Base-by-base conservation (phyloP, 257 asterid genomes). In the Solanum appendiculatum region DNA sequence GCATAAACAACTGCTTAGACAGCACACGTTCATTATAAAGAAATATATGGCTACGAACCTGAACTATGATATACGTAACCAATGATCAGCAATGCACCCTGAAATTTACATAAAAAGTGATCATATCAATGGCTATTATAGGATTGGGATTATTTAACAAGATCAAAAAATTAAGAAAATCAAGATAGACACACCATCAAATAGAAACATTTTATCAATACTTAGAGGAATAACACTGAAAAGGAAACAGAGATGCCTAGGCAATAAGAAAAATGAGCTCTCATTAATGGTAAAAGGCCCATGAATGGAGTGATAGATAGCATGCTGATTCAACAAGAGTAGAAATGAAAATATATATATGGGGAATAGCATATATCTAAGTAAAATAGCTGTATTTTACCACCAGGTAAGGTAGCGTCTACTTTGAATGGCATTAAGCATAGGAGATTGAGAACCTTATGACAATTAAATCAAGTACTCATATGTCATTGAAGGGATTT, bases 81-180 rank as follows among this genome's bases (percentile, higher is more conserved):
- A 91, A 96, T 88, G 87, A 96, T 89, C 92, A 96, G 94, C 91
- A 96, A 87, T 18, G 96, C 95, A 86, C 98, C 98, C 98, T 96
- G 94, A 89, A 91, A 91, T 86, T 84, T 83, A 72, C 74, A 88
- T 44, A 87, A 86, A 63, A 11, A 81, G 29, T 31, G 85, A 81
- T 5, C 44, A 10, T 18, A 29, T 81, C 16, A 46, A 31, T 29
- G 12, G 68, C 21, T 5, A 81, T 29, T 81, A 29, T 48, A 29
- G 44, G 85, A 81, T 81, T 46, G 68, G 20, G 31, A 40, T 75
- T 51, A 40, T n/a, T n/a, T 29, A 48, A 29, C 27, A 81, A 48
- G 85, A 81, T 81, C 31, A 42, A 10, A 18, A 4, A 29, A 18
- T 18, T 81, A 48, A 10, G 12, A 80, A 80, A 48, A 29, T 9